A percentile compares a stretch with the other conserved stretches of the same genome.
Conservation (phyloP, 2,329 filamentous ascomycete species). For the Pyrenochaeta sp. region DNA sequence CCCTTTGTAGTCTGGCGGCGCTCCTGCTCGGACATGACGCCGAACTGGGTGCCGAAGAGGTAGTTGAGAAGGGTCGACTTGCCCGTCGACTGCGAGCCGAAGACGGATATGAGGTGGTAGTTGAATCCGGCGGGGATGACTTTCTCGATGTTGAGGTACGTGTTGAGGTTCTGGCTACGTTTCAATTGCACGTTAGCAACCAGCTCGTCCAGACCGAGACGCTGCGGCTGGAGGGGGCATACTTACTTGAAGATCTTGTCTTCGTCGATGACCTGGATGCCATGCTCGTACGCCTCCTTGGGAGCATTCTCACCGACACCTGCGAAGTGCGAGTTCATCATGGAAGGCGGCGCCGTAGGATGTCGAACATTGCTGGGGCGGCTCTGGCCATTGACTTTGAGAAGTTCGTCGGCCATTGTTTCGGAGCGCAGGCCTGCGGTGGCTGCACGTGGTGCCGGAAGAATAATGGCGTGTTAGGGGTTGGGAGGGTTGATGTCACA, state of each 20-base stretch:
- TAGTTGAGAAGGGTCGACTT: slow-evolving; percentile 97
- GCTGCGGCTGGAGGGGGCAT: background rate
- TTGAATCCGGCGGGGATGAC: slow-evolving; percentile 94
- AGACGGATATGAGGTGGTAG: slow-evolving; percentile 98
- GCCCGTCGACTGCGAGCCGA: slow-evolving; percentile 97
- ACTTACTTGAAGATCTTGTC: slow-evolving; percentile 95
- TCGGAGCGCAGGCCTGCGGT: slow-evolving; percentile 24
- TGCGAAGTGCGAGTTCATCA: slow-evolving; percentile 83
- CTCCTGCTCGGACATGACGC: slow-evolving; percentile 95
- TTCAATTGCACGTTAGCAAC: slow-evolving; percentile 27
- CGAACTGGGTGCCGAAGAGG: slow-evolving; percentile 94
- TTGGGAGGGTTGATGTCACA: slow-evolving; percentile 48
- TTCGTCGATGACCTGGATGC: slow-evolving; percentile 95
- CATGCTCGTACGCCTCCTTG: slow-evolving; percentile 80
- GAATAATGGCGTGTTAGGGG: slow-evolving; percentile 41
- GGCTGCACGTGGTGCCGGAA: slow-evolving; percentile 40
- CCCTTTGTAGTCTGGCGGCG: slow-evolving; percentile 97
- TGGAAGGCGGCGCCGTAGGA: slow-evolving; percentile 53
- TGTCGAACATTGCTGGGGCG: slow-evolving; percentile 47
- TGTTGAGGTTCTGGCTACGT: slow-evolving; percentile 74
- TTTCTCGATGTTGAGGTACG: slow-evolving; percentile 80
- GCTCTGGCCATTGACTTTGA: slow-evolving; percentile 46
- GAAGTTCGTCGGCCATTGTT: slow-evolving; percentile 39
- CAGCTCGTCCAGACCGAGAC: background rate
- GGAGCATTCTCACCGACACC: slow-evolving; percentile 70